These are phyloP conservation scores for Fusarium metavorans DNA, from an alignment of 2,329 filamentous ascomycete genomes.

Conservation along the genomic window DNA sequence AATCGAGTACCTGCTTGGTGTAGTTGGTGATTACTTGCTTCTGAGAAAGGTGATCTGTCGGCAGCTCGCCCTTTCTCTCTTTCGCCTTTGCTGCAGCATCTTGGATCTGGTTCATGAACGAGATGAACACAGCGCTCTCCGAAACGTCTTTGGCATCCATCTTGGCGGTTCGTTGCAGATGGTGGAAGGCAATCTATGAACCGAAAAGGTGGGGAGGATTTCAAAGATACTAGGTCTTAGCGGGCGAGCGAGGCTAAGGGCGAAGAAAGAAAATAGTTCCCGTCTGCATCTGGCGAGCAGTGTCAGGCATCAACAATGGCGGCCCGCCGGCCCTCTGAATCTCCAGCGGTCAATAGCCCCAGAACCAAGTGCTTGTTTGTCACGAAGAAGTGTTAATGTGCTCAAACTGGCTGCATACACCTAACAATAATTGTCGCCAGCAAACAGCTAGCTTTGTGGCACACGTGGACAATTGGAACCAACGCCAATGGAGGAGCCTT, in stretches of 20 bases:
- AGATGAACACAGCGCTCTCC: not conserved
- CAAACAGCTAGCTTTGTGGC: not conserved
- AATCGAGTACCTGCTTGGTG: not conserved
- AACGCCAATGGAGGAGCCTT: not conserved
- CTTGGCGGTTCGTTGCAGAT: not conserved
- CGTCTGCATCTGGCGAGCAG: not conserved
- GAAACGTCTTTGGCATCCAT: conserved; percentile 9
- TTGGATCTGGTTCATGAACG: not conserved
- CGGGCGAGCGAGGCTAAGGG: not conserved
- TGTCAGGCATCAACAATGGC: not conserved
- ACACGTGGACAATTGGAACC: not conserved
- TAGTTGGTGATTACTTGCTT: not conserved
- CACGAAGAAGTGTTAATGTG: not conserved
- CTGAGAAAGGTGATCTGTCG: not conserved
- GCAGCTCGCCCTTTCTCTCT: conserved; percentile 9
- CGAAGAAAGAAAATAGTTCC: not conserved
- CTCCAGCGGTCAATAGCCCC: too few relatives aligned
- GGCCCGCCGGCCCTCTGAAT: not conserved
- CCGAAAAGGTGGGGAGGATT: not conserved
- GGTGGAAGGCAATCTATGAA: not conserved
- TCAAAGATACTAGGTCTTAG: not conserved
- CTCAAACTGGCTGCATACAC: not conserved
- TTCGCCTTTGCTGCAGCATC: not conserved
- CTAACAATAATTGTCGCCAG: not conserved
- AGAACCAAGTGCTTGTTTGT: not conserved